These are phyloP conservation scores for Mycena galopus DNA, from an alignment of 768 basidiomycete genomes.

Conservation along the genomic window DNA sequence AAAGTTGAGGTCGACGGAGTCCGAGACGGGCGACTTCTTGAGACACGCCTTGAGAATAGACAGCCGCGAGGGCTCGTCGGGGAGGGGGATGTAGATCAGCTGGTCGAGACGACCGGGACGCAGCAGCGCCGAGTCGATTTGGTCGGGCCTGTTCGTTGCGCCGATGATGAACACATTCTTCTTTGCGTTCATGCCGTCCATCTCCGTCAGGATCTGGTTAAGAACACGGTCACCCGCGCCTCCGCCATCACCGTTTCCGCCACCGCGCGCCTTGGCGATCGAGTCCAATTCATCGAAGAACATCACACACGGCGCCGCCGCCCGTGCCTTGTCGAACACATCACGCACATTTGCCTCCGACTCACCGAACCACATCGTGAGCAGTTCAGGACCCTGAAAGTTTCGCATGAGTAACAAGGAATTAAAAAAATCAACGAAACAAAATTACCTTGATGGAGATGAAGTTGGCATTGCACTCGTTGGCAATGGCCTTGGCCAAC, in stretches of 20 bases:
- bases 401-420: slow-evolving; percentile 28
- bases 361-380: slow-evolving; percentile 99
- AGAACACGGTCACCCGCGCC: slow-evolving; percentile 98
- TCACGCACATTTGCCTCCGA: slow-evolving; percentile 99
- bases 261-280: slow-evolving; percentile 97
- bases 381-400: slow-evolving; percentile 88
- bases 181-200: slow-evolving; percentile 99
- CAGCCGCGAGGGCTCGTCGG: slow-evolving; percentile 91
- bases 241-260: slow-evolving; percentile 87
- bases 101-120: slow-evolving; percentile 99
- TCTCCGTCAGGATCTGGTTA: slow-evolving; percentile 97
- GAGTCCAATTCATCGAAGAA: slow-evolving; percentile 99
- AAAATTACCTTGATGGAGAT: slow-evolving; percentile 92
- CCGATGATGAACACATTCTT: slow-evolving; percentile 99
- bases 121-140: slow-evolving; percentile 92
- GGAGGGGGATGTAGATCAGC: slow-evolving; percentile 98
- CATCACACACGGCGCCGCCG: slow-evolving; percentile 99
- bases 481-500: slow-evolving; percentile 98
- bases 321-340: slow-evolving; percentile 99
- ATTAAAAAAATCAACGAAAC: neutral
- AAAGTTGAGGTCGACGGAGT: slow-evolving; percentile 86
- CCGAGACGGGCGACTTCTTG: slow-evolving; percentile 90
- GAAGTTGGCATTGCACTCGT: slow-evolving; percentile 99
- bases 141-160: slow-evolving; percentile 96
- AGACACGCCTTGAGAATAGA: slow-evolving; percentile 93